Evolutionary conservation across 805 yeast genomes (phyloP).

Genomic region (Hanseniaspora occidentalis): DNA sequence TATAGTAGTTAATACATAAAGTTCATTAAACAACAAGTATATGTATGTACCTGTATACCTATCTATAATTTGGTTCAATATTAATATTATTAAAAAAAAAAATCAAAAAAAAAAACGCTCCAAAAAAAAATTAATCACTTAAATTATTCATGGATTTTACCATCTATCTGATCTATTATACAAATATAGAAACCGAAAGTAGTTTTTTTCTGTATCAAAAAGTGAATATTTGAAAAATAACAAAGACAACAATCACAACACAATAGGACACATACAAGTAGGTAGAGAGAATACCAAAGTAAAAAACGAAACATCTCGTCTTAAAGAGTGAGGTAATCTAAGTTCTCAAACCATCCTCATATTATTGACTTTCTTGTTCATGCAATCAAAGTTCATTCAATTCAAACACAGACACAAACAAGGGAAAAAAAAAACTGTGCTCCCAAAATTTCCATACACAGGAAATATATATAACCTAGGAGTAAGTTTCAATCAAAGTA

Average conservation of each 20-base stretch:
- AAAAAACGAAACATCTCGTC: too few species aligned
- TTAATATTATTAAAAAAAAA: neutral
- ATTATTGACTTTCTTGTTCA: too few species aligned
- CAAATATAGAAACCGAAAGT: neutral
- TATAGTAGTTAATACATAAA: too few species aligned
- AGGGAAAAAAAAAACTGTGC: neutral
- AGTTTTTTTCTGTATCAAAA: too few species aligned
- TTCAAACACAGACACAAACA: too few species aligned
- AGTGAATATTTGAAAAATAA: too few species aligned
- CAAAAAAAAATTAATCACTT: neutral
- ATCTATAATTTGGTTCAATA: neutral
- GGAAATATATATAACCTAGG: constrained; percentile 35
- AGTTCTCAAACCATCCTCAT: too few species aligned
- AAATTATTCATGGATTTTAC: neutral
- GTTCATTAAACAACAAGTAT: neutral
- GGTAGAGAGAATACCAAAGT: too few species aligned
- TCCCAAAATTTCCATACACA: neutral
- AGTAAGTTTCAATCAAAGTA: constrained; percentile 84
- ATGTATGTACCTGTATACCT: neutral
- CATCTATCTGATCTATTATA: neutral
- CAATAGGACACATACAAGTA: too few species aligned
- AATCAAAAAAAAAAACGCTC: neutral
- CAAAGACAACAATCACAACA: too few species aligned
- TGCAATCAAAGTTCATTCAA: too few species aligned
- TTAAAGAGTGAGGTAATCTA: too few species aligned